Percentiles rank a stretch among this genome's conserved stretches.
phyloP scores from a whole-genome alignment of 2,329 filamentous ascomycete genomes.

The Colletotrichum truncatum region DNA sequence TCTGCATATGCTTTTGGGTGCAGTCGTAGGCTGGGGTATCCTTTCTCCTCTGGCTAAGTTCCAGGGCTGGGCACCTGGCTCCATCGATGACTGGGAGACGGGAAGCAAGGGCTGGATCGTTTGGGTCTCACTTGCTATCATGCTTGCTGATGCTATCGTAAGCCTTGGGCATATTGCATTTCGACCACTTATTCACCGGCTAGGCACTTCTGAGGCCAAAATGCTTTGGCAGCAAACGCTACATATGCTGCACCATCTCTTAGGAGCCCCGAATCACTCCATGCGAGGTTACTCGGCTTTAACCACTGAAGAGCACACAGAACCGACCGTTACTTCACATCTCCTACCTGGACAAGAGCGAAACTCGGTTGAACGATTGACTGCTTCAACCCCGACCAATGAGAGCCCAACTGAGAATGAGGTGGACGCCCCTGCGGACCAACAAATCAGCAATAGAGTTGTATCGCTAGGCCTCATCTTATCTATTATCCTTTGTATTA shows the following conservation, averaged over 20 bases:
- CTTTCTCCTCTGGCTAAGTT: conserved; percentile 89
- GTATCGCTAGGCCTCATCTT: conserved; percentile 79
- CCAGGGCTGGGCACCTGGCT: conserved; percentile 88
- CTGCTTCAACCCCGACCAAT: neutral
- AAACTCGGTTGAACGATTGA: neutral
- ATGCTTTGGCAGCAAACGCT: neutral
- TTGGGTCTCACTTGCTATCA: conserved; percentile 94
- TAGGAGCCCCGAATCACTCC: neutral
- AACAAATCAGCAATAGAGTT: conserved; percentile 78
- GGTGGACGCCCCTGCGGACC: conserved; percentile 86
- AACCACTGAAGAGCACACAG: conserved; percentile 6
- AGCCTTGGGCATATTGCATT: conserved; percentile 83
- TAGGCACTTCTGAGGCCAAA: neutral
- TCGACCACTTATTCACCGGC: conserved; percentile 57
- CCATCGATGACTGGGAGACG: conserved; percentile 86
- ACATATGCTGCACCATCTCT: neutral
- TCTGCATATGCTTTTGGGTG: conserved; percentile 92
- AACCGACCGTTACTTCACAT: conserved; percentile 4
- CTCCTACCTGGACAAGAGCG: neutral
- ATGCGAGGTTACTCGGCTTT: conserved; percentile 16
- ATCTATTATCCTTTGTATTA: conserved; percentile 82
- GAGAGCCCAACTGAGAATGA: conserved; percentile 60
- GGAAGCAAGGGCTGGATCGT: conserved; percentile 99
- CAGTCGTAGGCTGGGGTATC: conserved; percentile 88
- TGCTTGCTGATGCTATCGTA: conserved; percentile 92